Base-by-base conservation (phyloP, 495 filamentous ascomycete species). In the Penicillium fimorum region DNA sequence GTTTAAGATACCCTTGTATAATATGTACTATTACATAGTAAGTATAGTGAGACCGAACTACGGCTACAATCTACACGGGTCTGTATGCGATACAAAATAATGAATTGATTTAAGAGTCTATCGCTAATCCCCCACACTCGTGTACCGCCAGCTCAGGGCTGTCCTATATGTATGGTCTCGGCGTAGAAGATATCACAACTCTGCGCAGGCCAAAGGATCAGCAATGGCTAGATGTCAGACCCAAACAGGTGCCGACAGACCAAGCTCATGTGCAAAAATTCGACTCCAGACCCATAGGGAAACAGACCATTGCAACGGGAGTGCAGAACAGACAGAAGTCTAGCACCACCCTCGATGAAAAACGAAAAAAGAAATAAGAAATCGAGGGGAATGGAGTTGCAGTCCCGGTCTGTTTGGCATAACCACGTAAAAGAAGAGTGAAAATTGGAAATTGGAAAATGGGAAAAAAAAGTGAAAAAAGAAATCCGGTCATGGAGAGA, bases 361-460 rank as follows among this genome's bases (percentile, higher is more conserved):
- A 47, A 57, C 64, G 65, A 60, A 66, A 64, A 47, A 71, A 64
- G 43, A 60, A 56, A 66, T 61, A 58, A 37, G 46, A 63, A 61
- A 58, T 38, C 50, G 40, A 56, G 47, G 43, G 52, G 53, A 48
- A 49, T 61, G 53, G 58, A 67, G 60, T 71, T 67, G 64, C 67
- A 66, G 65, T 69, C 63, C 68, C 65, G 59, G 66, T 68, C 67
- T 72, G 68, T 70, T 66, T 72, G 69, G 70, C 70, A 70, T 73
- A 73, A 73, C 67, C 68, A 70, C 70, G 73, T 74, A 69, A 75
- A 69, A 40, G 35, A 17, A n/a, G n/a, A 38, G 17, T 38, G 15
- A n/a, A 38, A 33, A 50, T 20, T 11, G 3, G 25, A 41, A 51
- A 27, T 18, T 29, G 3, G 65, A 47, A 33, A 50, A 57, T 25